phyloP scores from a whole-genome alignment of 2,329 filamentous ascomycete species.

The Trichoderma sp. region DNA sequence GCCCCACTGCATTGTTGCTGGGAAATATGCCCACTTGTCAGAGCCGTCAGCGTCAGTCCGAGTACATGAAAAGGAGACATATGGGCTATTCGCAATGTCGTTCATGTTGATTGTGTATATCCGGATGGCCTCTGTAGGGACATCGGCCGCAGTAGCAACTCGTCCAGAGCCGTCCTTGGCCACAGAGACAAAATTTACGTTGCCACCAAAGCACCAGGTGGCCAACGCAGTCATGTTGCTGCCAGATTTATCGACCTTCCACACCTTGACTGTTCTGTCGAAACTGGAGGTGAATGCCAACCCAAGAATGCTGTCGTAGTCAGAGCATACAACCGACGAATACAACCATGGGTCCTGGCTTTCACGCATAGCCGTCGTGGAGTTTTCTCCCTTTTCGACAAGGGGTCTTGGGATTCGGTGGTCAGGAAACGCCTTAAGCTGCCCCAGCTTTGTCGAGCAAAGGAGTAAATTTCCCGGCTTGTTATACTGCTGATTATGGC shows the following conservation, averaged over 20 bases:
- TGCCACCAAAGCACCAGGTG: constrained; percentile 59
- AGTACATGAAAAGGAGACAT: constrained; percentile 45
- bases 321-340: constrained; percentile 63
- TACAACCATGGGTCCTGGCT: constrained; percentile 66
- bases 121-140: constrained; percentile 54
- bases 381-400: constrained; percentile 56
- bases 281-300: constrained; percentile 62
- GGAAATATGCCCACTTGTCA: constrained; percentile 63
- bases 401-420: constrained; percentile 59
- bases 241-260: constrained; percentile 46
- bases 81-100: constrained; percentile 41
- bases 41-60: constrained; percentile 36
- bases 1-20: constrained; percentile 66
- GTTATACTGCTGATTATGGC: constrained; percentile 66
- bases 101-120: constrained; percentile 52
- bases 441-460: constrained; percentile 48
- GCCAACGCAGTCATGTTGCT: constrained; percentile 43
- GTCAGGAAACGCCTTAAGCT: constrained; percentile 54
- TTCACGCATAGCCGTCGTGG: constrained; percentile 56
- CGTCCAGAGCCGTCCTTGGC: constrained; percentile 50
- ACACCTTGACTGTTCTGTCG: constrained; percentile 62
- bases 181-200: constrained; percentile 63
- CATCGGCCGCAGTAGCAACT: constrained; percentile 62
- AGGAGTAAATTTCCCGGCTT: constrained; percentile 63
- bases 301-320: constrained; percentile 49